Evolutionary conservation across 768 basidiomycete genomes (phyloP).

Genomic region (Tremella fuciformis): DNA sequence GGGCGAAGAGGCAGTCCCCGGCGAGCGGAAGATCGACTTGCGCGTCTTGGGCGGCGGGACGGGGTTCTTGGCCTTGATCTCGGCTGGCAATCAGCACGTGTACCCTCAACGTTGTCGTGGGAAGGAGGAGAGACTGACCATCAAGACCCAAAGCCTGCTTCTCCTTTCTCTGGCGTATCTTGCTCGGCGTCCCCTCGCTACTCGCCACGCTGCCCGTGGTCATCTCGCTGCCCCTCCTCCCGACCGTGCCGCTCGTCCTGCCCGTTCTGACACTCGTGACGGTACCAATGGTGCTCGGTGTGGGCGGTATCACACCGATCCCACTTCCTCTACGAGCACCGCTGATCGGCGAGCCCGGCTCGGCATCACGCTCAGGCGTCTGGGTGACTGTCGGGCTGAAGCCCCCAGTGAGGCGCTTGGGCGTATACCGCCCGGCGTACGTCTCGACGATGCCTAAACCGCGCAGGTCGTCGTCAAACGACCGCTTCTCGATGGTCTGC

Average conservation of each 20-base stretch:
- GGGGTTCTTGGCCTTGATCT: constrained; percentile 19
- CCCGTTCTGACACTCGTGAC: background rate
- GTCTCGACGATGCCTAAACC: too few species aligned
- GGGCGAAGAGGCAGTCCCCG: constrained; percentile 86
- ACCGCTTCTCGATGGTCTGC: constrained; percentile 26
- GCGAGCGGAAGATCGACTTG: constrained; percentile 78
- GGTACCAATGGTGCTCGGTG: constrained; percentile 15
- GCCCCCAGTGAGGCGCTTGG: too few species aligned
- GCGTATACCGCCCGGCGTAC: too few species aligned
- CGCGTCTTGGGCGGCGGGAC: constrained; percentile 57
- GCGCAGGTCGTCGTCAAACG: constrained; percentile 39
- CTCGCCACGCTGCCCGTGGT: constrained; percentile 8
- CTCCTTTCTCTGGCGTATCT: background rate
- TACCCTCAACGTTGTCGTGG: background rate
- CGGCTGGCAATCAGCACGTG: constrained; percentile 14
- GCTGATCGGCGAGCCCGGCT: background rate
- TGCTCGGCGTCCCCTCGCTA: constrained; percentile 13
- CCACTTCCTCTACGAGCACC: constrained; percentile 2
- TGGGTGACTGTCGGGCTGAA: background rate
- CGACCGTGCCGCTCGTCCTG: background rate
- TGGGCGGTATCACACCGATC: constrained; percentile 12
- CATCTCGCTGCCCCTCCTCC: constrained; percentile 6
- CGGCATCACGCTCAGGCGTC: background rate
- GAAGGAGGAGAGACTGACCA: constrained; percentile 17
- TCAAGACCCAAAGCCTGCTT: constrained; percentile 20